A percentile compares a stretch with the other conserved stretches of the same genome.
phyloP scores from a whole-genome alignment of 176 grass and related monocot species.

The Cenchrus purpureus region DNA sequence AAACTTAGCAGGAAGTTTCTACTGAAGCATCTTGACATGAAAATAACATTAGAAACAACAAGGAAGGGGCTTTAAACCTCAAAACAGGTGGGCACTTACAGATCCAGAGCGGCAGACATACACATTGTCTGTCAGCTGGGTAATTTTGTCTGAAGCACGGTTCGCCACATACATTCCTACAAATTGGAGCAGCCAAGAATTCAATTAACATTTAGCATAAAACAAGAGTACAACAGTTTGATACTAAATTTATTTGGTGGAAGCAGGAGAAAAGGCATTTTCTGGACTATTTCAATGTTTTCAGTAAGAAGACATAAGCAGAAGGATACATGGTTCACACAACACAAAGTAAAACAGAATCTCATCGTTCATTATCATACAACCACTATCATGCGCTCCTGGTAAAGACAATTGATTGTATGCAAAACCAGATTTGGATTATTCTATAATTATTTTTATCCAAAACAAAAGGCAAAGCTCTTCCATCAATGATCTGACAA shows the following conservation, averaged over 20 bases:
- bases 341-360: too few relatives aligned
- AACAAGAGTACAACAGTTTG: not conserved
- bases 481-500: not conserved
- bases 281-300: not conserved
- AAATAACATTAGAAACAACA: not conserved
- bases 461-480: not conserved
- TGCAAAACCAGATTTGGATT: not conserved
- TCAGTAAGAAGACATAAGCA: not conserved
- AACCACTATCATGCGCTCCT: too few relatives aligned
- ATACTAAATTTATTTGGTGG: not conserved
- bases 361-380: too few relatives aligned
- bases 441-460: too few relatives aligned
- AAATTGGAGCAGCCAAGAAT: slow-evolving; percentile 15
- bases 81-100: slow-evolving; percentile 53
- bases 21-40: not conserved
- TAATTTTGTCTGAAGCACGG: slow-evolving; percentile 91
- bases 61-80: not conserved
- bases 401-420: too few relatives aligned
- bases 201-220: not conserved
- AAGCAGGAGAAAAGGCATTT: not conserved
- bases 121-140: slow-evolving; percentile 87
- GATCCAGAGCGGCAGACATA: slow-evolving; percentile 92
- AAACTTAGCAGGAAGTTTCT: not conserved
- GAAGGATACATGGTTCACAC: not conserved
- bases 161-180: slow-evolving; percentile 91